These are phyloP conservation scores for Wickerhamiella sorbophila DNA, from an alignment of 805 yeast species.

Conservation along the genomic window DNA sequence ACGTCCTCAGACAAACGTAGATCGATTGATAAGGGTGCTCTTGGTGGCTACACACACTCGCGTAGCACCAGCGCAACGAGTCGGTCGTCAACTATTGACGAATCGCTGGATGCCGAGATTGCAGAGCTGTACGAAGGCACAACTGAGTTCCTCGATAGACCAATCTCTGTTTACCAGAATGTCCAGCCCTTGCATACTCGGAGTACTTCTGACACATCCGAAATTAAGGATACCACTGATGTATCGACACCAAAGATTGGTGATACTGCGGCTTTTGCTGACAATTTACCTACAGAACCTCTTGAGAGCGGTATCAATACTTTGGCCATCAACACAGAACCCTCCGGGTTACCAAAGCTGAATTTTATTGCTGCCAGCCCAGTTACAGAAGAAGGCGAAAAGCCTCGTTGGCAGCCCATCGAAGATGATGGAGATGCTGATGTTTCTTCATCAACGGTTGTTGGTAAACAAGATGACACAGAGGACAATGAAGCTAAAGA, in stretches of 20 bases:
- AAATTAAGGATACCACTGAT: slow-evolving; percentile 7
- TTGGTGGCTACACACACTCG: neutral
- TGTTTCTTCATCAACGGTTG: neutral
- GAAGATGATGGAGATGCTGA: neutral
- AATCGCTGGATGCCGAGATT: slow-evolving; percentile 20
- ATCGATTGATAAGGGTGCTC: neutral
- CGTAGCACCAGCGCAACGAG: neutral
- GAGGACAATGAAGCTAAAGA: neutral
- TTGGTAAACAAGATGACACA: neutral
- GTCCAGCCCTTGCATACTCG: slow-evolving; percentile 9
- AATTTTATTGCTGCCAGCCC: slow-evolving; percentile 9
- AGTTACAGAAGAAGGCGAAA: neutral
- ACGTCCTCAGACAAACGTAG: neutral
- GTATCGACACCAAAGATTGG: neutral
- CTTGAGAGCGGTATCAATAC: slow-evolving; percentile 4
- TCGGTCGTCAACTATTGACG: neutral
- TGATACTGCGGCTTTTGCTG: slow-evolving; percentile 3
- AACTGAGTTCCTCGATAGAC: slow-evolving; percentile 19
- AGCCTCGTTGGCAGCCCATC: neutral
- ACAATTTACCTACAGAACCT: slow-evolving; percentile 5
- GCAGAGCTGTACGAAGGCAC: slow-evolving; percentile 23
- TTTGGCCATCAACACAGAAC: neutral
- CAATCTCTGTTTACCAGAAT: slow-evolving; percentile 19
- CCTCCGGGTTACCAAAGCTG: slow-evolving; percentile 6
- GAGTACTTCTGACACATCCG: slow-evolving; percentile 12